A percentile compares a stretch with the other conserved stretches of the same genome.
phyloP scores from a whole-genome alignment of 768 basidiomycete species.

The Tremella mesenterica region DNA sequence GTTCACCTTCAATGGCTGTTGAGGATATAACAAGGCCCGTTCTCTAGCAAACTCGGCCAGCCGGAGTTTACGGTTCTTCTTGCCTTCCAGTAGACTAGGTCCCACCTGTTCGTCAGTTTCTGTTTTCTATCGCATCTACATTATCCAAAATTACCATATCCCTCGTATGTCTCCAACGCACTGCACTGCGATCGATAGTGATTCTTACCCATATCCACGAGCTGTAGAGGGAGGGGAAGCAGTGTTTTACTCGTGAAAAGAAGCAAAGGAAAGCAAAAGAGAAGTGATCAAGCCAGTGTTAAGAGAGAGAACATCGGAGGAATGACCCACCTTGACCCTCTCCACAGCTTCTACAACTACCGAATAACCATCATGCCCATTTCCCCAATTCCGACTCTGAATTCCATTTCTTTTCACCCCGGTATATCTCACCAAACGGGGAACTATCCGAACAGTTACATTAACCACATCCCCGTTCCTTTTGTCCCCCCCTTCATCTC shows the following conservation, averaged over 20 bases:
- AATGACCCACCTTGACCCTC: constrained; percentile 37
- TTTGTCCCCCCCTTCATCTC: neutral
- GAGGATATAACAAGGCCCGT: neutral
- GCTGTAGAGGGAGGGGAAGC: too few relatives aligned
- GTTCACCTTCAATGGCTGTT: neutral
- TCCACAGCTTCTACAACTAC: constrained; percentile 44
- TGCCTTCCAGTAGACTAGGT: neutral
- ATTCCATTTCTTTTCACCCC: constrained; percentile 43
- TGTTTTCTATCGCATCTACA: too few relatives aligned
- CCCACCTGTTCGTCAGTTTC: neutral
- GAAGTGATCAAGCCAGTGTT: too few relatives aligned
- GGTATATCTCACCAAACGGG: constrained; percentile 44
- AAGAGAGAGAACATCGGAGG: too few relatives aligned
- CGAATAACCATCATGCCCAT: constrained; percentile 48
- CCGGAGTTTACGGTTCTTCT: neutral
- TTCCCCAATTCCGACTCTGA: constrained; percentile 47
- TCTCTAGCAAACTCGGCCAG: constrained; percentile 4
- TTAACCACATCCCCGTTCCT: constrained; percentile 16
- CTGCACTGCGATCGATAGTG: too few relatives aligned
- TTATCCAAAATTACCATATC: neutral
- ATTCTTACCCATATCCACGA: too few relatives aligned
- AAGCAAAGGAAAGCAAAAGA: too few relatives aligned
- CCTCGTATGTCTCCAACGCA: neutral
- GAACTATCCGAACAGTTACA: constrained; percentile 44
- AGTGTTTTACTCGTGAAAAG: too few relatives aligned